Evolutionary conservation across 1,284 basidiomycete genomes (phyloP), one percentile per base, ranked within the genome.

Genomic region (Microbotryum intermedium): DNA sequence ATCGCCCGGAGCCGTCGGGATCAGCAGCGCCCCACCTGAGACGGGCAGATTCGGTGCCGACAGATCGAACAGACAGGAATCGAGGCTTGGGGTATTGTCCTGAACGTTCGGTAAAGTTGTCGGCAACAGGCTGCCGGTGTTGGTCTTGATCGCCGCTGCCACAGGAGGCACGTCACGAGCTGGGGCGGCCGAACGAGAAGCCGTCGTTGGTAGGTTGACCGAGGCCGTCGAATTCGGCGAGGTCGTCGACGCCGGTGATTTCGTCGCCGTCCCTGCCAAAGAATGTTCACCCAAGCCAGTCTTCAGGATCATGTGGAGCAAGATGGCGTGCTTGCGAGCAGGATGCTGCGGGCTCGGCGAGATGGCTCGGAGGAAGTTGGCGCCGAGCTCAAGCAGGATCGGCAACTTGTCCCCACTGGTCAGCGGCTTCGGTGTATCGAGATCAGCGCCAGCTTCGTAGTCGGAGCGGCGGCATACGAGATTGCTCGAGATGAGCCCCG

Each of bases 241-340:
- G 34, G 34, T 39, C 34, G 34, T 39, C 34, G 34, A 39, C 34
- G 34, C 34, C 13, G 0, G 75, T 82, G 0, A 79, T 87, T 13
- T 69, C 86, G 7, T 86, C 87, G 64, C 78, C 85, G 0, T 87
- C 87, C 72, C 85, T 84, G 1, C 86, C 85, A 0, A 83, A 84
- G 0, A 76, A 82, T 1, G 87, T 85, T 85, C 34, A 5, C 34
- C 34, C 34, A 39, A 16, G 6, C 34, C 34, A 39, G 34, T 39
- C 7, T 39, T 39, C 21, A 65, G 55, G 53, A 65, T 65, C 44
- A 59, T 59, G 26, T 65, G 57, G 39, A 61, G 49, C 25, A 65
- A 52, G 28, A 65, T 52, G 1, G 60, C 57, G 42, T 65, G 63
- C 1, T 43, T 53, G 4, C 58, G 42, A 4, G 56, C 53, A 1